Conservation (phyloP, 2,329 filamentous ascomycete genomes). For the Incumbomyces delicatus region DNA sequence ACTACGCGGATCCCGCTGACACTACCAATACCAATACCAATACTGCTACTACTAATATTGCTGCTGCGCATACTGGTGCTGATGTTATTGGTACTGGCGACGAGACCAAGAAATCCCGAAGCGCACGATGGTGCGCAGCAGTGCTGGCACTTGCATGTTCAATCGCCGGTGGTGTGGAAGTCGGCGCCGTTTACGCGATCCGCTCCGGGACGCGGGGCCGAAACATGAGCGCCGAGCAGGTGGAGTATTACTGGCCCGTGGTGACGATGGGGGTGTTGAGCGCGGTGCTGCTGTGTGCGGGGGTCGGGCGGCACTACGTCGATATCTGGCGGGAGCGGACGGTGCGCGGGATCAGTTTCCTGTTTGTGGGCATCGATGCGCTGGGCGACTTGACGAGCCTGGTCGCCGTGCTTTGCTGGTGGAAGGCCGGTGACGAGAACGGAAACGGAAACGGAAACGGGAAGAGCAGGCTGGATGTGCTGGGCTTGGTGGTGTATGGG, state of each 20-base stretch:
- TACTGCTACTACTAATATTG: too few relatives aligned
- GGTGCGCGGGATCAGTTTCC: constrained; percentile 60
- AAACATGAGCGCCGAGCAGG: constrained; percentile 22
- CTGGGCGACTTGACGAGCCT: constrained; percentile 59
- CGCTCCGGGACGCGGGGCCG: constrained; percentile 35
- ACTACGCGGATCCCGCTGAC: too few relatives aligned
- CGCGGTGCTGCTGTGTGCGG: constrained; percentile 52
- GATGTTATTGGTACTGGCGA: too few relatives aligned
- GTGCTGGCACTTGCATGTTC: constrained; percentile 44
- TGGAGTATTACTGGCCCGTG: constrained; percentile 44
- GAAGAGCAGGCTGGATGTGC: constrained; percentile 38
- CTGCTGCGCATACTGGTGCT: too few relatives aligned
- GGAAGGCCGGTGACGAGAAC: constrained; percentile 25
- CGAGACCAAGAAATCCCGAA: constrained; percentile 43
- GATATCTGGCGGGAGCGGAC: constrained; percentile 59
- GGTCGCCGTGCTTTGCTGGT: constrained; percentile 54
- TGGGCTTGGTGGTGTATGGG: constrained; percentile 59
- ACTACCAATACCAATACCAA: too few relatives aligned
- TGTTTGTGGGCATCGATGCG: constrained; percentile 62
- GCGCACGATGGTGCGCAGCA: constrained; percentile 37
- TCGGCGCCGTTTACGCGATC: constrained; percentile 49
- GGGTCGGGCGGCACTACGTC: constrained; percentile 59
- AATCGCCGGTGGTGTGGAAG: constrained; percentile 51
- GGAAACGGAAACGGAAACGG: too few relatives aligned
- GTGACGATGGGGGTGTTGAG: constrained; percentile 59